Evolutionary conservation across 371 early-diverging fungal species (phyloP).

Genomic region (Dichotomocladium elegans): DNA sequence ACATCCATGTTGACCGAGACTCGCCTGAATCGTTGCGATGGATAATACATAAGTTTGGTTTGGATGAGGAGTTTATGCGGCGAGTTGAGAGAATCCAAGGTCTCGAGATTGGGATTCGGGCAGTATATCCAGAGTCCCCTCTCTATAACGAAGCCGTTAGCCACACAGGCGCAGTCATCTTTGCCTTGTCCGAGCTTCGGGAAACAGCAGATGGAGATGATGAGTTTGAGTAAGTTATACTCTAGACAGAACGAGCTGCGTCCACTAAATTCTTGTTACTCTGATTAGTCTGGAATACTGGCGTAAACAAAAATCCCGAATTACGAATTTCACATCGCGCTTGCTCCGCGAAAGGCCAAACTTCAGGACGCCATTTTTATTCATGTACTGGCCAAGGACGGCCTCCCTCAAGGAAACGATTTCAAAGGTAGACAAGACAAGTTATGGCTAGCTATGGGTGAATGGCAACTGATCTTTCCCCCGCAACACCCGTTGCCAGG

Average conservation of each 20-base stretch:
- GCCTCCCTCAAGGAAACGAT: conserved; percentile 3
- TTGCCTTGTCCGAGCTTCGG: conserved; percentile 27
- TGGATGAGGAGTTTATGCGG: conserved; percentile 17
- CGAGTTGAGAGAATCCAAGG: conserved; percentile 8
- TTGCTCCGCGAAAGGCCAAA: conserved; percentile 16
- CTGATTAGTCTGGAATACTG: conserved; percentile 19
- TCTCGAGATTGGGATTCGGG: conserved; percentile 15
- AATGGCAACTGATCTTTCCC: too few species aligned
- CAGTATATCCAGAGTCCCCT: conserved; percentile 1
- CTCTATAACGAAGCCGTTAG: conserved; percentile 13
- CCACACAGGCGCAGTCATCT: conserved; percentile 29
- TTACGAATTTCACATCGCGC: conserved; percentile 10
- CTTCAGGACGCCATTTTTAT: conserved; percentile 19
- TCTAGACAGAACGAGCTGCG: background rate
- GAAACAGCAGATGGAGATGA: background rate
- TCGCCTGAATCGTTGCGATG: conserved; percentile 18
- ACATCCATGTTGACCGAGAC: conserved; percentile 12
- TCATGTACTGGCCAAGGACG: conserved; percentile 30
- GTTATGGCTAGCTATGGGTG: too few species aligned
- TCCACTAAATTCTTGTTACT: background rate
- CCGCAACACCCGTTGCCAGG: too few species aligned
- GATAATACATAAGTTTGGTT: conserved; percentile 26
- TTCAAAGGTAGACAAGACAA: conserved; percentile 15
- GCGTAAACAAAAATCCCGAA: conserved; percentile 14
- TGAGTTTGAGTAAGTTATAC: background rate